phyloP scores from a whole-genome alignment of 106 monocot species.

The Acanthochlamys bracteata region DNA sequence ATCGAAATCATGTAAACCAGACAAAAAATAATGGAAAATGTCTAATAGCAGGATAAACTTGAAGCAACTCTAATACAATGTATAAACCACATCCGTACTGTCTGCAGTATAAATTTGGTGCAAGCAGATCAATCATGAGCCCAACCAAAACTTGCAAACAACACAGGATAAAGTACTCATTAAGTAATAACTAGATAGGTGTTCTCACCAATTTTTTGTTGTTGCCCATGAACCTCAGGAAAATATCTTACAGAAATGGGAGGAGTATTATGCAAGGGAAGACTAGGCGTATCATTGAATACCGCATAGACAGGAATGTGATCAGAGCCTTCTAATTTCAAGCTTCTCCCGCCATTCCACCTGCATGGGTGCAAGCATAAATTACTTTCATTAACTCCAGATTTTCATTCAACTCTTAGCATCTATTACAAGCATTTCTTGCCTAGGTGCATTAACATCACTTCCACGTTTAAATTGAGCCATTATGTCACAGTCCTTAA shows the following conservation, averaged over 20 bases:
- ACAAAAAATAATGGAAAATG: no score
- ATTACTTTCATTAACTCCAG: no score
- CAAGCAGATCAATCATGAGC: no score
- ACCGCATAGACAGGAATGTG: constrained; percentile 75
- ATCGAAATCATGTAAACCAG: no score
- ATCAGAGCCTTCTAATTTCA: constrained; percentile 94
- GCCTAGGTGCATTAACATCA: constrained; percentile 50
- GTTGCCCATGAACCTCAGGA: constrained; percentile 85
- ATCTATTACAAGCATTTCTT: constrained; percentile 10
- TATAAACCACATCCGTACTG: no score
- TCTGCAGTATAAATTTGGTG: no score
- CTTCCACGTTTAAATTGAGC: constrained; percentile 63
- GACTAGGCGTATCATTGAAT: constrained; percentile 49
- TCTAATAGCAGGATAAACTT: no score
- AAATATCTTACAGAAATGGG: constrained; percentile 69
- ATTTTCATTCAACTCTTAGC: no score
- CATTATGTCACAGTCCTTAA: constrained; percentile 80
- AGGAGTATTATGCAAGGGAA: constrained; percentile 65
- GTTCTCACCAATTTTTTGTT: constrained; percentile 79
- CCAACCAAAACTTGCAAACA: no score
- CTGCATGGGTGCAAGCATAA: constrained; percentile 25
- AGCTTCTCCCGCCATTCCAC: constrained; percentile 87
- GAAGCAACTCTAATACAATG: no score
- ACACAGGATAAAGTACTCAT: no score
- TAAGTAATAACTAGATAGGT: background rate